Evolutionary conservation across 2,329 filamentous ascomycete genomes (phyloP).

Genomic region (Purpureocillium lavendulum): DNA sequence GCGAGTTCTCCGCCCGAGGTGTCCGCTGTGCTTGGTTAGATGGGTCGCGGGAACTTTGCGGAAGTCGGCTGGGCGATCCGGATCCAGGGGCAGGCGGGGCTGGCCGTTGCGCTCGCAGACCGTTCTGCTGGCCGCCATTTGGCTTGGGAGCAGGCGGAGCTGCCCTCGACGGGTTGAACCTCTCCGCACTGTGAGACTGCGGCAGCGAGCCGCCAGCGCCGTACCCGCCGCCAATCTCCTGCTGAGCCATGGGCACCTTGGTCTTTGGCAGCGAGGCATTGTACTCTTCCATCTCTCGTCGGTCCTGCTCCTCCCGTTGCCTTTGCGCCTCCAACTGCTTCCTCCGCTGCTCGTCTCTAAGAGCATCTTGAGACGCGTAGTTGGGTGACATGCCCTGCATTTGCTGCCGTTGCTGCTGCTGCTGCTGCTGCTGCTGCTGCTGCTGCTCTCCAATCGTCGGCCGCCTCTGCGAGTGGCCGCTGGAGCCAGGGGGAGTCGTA

Average conservation of each 20-base stretch:
- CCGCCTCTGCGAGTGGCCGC: slow-evolving; percentile 31
- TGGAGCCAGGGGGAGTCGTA: slow-evolving; percentile 26
- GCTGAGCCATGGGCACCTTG: slow-evolving; percentile 73
- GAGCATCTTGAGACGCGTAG: slow-evolving; percentile 41
- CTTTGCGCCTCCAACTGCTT: slow-evolving; percentile 54
- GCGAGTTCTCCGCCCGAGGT: slow-evolving; percentile 37
- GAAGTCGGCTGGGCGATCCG: slow-evolving; percentile 33
- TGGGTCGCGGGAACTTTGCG: slow-evolving; percentile 35
- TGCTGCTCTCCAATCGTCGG: slow-evolving; percentile 34
- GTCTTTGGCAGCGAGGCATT: slow-evolving; percentile 82
- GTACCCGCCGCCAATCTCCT: slow-evolving; percentile 73
- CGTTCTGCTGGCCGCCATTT: slow-evolving; percentile 43
- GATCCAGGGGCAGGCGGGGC: slow-evolving; percentile 62
- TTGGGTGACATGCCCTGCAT: slow-evolving; percentile 48
- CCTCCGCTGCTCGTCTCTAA: slow-evolving; percentile 51
- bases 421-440: slow-evolving; percentile 48
- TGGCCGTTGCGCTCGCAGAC: slow-evolving; percentile 64
- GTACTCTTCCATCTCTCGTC: slow-evolving; percentile 77
- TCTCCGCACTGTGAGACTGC: slow-evolving; percentile 33
- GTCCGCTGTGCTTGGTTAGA: slow-evolving; percentile 32
- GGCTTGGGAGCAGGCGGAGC: slow-evolving; percentile 71
- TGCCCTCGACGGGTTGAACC: slow-evolving; percentile 80
- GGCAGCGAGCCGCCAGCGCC: slow-evolving; percentile 31
- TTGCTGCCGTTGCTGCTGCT: slow-evolving; percentile 48
- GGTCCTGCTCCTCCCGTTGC: slow-evolving; percentile 52